These are phyloP conservation scores for Lumnitzera racemosa DNA, from an alignment of 345 rosid species.

Conservation along the genomic window DNA sequence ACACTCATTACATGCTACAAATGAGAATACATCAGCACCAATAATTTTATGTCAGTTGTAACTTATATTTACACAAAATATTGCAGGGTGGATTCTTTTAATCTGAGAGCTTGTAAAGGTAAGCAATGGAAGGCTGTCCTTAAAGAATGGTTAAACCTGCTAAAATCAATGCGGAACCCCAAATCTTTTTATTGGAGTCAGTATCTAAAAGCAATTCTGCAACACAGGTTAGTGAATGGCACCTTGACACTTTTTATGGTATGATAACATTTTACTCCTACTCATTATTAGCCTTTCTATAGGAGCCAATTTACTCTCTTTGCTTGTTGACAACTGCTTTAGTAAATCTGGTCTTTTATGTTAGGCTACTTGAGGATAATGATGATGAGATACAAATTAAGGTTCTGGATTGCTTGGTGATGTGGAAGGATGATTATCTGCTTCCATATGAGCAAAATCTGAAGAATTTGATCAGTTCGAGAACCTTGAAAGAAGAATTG, in stretches of 20 bases:
- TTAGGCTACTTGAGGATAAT: conserved; percentile 81
- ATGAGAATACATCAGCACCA: too few species aligned
- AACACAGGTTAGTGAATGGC: conserved; percentile 44
- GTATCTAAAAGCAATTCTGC: conserved; percentile 67
- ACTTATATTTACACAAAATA: not conserved
- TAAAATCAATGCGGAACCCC: conserved; percentile 66
- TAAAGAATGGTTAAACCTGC: conserved; percentile 77
- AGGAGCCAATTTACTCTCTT: not conserved
- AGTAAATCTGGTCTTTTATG: conserved; percentile 11
- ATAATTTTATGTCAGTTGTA: too few species aligned
- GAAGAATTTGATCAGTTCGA: conserved; percentile 67
- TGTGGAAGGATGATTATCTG: conserved; percentile 68
- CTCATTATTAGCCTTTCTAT: too few species aligned
- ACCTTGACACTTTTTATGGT: too few species aligned
- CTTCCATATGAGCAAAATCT: conserved; percentile 67
- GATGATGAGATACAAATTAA: conserved; percentile 71
- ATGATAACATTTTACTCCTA: too few species aligned
- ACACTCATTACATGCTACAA: too few species aligned
- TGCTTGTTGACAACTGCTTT: conserved; percentile 2
- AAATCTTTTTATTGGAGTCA: conserved; percentile 46
- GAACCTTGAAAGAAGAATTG: conserved; percentile 69
- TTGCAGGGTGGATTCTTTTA: conserved; percentile 59
- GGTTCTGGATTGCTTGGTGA: conserved; percentile 79
- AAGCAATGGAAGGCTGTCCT: conserved; percentile 72
- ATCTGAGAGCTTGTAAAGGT: conserved; percentile 46